phyloP scores from a whole-genome alignment of 768 basidiomycete genomes.

The Crepidotus variabilis region DNA sequence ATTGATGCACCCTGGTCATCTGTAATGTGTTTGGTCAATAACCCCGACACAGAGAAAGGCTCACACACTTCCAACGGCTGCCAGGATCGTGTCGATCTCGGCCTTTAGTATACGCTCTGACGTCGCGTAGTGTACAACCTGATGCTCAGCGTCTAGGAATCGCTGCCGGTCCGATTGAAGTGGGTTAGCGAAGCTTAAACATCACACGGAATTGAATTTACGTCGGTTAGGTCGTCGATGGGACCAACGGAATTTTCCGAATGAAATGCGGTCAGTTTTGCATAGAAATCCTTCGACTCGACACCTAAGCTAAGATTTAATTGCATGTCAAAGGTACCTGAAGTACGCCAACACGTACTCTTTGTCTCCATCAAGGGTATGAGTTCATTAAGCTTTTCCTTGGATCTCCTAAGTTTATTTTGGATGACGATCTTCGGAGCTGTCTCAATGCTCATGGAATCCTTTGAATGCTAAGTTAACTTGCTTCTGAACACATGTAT shows the following conservation, averaged over 20 bases:
- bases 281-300: constrained; percentile 41
- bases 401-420: constrained; percentile 64
- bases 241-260: constrained; percentile 49
- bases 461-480: constrained; percentile 30
- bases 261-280: constrained; percentile 43
- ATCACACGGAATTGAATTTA: constrained; percentile 24
- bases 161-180: constrained; percentile 33
- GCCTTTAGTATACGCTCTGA: constrained; percentile 49
- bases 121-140: constrained; percentile 47
- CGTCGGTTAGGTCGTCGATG: constrained; percentile 56
- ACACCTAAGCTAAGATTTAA: constrained; percentile 11
- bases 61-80: constrained; percentile 59
- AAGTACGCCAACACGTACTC: constrained; percentile 37
- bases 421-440: constrained; percentile 77
- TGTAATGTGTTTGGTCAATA: constrained; percentile 24
- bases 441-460: constrained; percentile 59
- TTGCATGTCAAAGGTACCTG: neutral
- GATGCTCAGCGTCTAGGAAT: constrained; percentile 62
- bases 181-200: constrained; percentile 5
- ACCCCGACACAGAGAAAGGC: neutral
- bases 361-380: constrained; percentile 54
- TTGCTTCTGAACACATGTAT: neutral
- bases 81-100: constrained; percentile 60
- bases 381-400: constrained; percentile 62
- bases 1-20: constrained; percentile 70